Evolutionary conservation across 768 basidiomycete genomes (phyloP), one percentile per base, ranked within the genome.

Genomic region (Exidia glandulosa): DNA sequence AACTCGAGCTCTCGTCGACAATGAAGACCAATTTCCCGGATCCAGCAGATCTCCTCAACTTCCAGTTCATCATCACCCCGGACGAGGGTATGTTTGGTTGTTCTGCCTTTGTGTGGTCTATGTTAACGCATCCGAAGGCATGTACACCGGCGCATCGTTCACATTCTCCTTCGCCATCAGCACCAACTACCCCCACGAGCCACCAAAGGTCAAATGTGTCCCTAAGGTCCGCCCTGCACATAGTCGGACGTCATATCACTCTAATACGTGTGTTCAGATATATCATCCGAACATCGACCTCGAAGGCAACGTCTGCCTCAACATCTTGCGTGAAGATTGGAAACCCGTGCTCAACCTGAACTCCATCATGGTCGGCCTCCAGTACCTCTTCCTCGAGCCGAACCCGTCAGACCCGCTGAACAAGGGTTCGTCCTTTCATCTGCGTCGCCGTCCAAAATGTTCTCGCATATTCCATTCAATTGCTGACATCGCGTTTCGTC

Each of bases 271-370:
- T n/a, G 16, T 57, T 23, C 57, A 98, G 95, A 97, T 98, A 69
- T 99, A 99, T 72, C 96, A 99, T 71, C 96, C 96, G 1, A 99
- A 99, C 68, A 87, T 99, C 57, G 96, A 99, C 72, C 81, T 96
- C 36, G 93, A 97, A 70, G 96, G 96, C 50, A 98, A 98, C 66
- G 95, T 99, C 52, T 99, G 96, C 77, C 73, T 99, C 66, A 98
- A 98, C 74, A 97, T 98, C 70, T 81, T 98, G 61, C 85, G 96
- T 70, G 96, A 99, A 77, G 96, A 99, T 75, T 99, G 96, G 96
- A 99, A 99, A 70, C 96, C 96, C 4, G 96, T 99, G 2, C 78
- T 99, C 48, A 98, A 97, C 73, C 79, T 99, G 57, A 97, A 94
- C 71, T 91, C 94, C 32, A 92, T 99, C 64, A 95, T 98, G 92